These are phyloP conservation scores for Biscutella laevigata DNA, from an alignment of 441 rosid genomes.

Conservation along the genomic window DNA sequence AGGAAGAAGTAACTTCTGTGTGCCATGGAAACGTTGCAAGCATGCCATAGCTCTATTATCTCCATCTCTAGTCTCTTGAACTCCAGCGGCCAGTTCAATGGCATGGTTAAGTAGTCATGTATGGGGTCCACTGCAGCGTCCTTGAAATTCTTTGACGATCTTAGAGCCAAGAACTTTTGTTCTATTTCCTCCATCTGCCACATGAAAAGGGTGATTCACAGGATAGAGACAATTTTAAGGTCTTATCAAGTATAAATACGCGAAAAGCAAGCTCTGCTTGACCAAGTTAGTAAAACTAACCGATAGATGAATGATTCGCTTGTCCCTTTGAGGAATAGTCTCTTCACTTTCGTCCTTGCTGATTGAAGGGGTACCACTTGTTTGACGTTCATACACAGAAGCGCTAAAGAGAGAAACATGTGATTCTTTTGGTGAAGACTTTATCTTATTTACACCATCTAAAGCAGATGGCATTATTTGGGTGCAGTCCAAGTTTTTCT, in stretches of 20 bases:
- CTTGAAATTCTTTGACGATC: slow-evolving; percentile 37
- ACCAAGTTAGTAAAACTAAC: slow-evolving; percentile 32
- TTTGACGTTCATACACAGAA: slow-evolving; percentile 29
- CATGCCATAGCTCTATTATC: slow-evolving; percentile 77
- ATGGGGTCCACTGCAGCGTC: slow-evolving; percentile 75
- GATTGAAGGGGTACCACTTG: slow-evolving; percentile 9
- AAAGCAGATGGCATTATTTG: slow-evolving; percentile 12
- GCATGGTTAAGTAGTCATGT: slow-evolving; percentile 34
- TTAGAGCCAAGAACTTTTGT: slow-evolving; percentile 19
- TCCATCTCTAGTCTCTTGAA: slow-evolving; percentile 55
- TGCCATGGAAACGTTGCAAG: slow-evolving; percentile 64
- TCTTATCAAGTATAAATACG: slow-evolving; percentile 11
- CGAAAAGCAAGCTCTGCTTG: slow-evolving; percentile 11
- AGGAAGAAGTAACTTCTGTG: slow-evolving; percentile 86
- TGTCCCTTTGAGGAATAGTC: slow-evolving; percentile 27
- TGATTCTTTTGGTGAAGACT: slow-evolving; percentile 33
- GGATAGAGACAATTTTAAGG: neutral
- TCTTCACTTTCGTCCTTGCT: slow-evolving; percentile 22
- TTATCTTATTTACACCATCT: slow-evolving; percentile 19
- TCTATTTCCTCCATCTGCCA: slow-evolving; percentile 45
- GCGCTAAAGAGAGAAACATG: slow-evolving; percentile 26
- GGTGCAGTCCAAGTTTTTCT: slow-evolving; percentile 10
- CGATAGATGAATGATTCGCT: slow-evolving; percentile 33
- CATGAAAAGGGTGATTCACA: slow-evolving; percentile 2
- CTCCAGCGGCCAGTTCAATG: slow-evolving; percentile 41